phyloP scores from a whole-genome alignment of 208 protist species.

The Chromosphaera perkinsii region DNA sequence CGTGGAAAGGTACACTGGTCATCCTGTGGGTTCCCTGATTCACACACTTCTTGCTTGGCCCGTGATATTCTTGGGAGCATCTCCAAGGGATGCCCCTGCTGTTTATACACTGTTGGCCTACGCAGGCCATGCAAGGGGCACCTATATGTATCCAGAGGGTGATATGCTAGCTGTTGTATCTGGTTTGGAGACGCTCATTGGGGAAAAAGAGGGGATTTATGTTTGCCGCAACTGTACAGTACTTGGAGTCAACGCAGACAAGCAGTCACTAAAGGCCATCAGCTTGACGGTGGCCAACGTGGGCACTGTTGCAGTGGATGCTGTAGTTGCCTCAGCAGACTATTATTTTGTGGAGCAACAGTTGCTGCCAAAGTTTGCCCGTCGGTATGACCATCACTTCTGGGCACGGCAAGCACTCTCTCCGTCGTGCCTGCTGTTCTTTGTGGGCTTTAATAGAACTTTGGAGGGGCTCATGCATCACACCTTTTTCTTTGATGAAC shows the following conservation, averaged over 20 bases:
- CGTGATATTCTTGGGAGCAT: not conserved
- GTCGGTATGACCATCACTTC: not conserved
- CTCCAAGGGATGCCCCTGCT: not conserved
- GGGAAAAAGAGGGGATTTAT: not conserved
- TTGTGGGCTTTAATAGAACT: not conserved
- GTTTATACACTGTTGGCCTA: not conserved
- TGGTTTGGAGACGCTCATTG: not conserved
- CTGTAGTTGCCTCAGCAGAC: not conserved
- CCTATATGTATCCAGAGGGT: not conserved
- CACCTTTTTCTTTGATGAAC: conserved; percentile 2
- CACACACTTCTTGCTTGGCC: not conserved
- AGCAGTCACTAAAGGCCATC: not conserved
- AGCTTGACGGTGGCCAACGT: not conserved
- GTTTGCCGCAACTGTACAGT: not conserved
- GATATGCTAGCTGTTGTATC: not conserved
- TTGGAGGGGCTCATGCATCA: not conserved
- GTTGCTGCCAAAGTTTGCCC: not conserved
- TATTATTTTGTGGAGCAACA: conserved; percentile 6
- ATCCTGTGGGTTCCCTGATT: not conserved
- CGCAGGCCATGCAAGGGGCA: not conserved
- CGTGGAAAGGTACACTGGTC: not conserved
- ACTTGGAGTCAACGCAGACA: not conserved
- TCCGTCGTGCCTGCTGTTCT: not conserved
- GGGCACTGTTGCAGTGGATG: not conserved
- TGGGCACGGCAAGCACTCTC: not conserved